Evolutionary conservation across 306 rosid species (phyloP), one percentile per base, ranked within the genome.

Genomic region (Sicyos baderoa): DNA sequence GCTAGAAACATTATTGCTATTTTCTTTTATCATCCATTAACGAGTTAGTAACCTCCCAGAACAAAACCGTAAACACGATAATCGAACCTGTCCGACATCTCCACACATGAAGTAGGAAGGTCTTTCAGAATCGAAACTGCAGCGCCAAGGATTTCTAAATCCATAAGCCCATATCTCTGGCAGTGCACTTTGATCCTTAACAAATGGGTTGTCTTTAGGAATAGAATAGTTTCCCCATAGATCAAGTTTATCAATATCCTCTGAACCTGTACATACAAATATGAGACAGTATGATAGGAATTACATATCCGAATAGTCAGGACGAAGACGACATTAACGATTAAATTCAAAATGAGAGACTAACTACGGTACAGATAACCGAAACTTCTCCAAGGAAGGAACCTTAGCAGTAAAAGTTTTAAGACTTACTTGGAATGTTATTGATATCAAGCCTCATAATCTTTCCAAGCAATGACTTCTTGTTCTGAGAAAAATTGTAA

Each of bases 121-220:
- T 44, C 78, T 85, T 79, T 84, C 87, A 16, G 95, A 74, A 81
- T 94, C 99, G 16, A 94, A 94, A 79, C 99, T 90, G 81, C 99
- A 94, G 49, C 99, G 90, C 99, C 99, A 94, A 59, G 99, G 97
- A 86, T 94, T 94, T 81, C 96, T 84, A 27, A 94, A 23, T 74
- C 97, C 97, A 23, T 79, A 50, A 66, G 99, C 96, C 96, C 95
- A 94, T 77, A 94, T 88, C 79, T 94, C 99, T 0, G 95, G 87
- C 79, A 76, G 84, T 76, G 82, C 51, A 64, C 76, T 86, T 60
- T 74, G 62, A 80, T 86, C 95, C 81, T 82, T 91, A 0, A 58
- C 75, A 76, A 56, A 86, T 29, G 99, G 97, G 79, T 94, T 94
- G 75, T 88, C 97, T 73, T 85, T 83, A 6, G 99, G 99, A 70